Evolutionary conservation across 2,329 filamentous ascomycete species (phyloP).

Genomic region (Cercospora sp.): DNA sequence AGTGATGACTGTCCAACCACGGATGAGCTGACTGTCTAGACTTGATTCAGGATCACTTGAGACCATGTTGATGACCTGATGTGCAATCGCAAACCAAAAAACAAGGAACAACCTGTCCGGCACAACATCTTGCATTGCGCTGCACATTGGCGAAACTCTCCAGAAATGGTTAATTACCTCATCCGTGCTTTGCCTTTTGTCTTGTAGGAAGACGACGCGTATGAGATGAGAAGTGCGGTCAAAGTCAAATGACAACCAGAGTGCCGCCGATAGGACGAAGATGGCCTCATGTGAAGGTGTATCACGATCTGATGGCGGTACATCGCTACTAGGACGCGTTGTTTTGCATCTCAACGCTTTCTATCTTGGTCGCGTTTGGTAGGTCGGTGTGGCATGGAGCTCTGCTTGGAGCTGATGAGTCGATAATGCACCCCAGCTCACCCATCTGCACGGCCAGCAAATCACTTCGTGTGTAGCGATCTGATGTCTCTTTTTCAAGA

Average conservation of each 20-base stretch:
- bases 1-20: background rate
- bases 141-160: conserved; percentile 3
- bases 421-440: background rate
- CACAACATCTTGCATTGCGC: background rate
- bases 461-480: background rate
- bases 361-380: background rate
- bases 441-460: background rate
- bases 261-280: background rate
- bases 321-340: background rate
- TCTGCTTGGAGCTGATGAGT: background rate
- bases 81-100: background rate
- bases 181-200: background rate
- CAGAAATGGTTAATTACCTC: background rate
- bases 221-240: background rate
- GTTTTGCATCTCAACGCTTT: background rate
- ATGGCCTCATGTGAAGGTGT: background rate
- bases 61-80: background rate
- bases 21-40: background rate
- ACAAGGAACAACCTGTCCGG: background rate
- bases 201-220: background rate
- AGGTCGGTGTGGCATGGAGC: background rate
- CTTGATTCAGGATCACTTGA: background rate
- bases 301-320: background rate
- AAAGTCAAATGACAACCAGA: background rate
- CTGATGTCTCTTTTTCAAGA: background rate